Conservation (phyloP, 148 eudicot species). For the Rhododendron henanense region DNA sequence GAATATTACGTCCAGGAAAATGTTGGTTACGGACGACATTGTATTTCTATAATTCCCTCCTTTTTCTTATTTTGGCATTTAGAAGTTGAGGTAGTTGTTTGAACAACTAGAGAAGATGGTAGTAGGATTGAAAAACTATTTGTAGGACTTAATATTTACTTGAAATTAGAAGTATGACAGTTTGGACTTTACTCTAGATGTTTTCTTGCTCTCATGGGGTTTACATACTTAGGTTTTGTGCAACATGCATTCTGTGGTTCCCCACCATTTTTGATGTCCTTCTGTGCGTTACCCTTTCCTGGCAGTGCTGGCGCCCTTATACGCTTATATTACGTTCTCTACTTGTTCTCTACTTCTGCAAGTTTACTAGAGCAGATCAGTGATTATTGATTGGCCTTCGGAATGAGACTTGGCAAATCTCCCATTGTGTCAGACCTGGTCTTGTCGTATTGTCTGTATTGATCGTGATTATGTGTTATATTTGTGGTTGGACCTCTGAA, state of each 20-base stretch:
- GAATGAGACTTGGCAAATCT: not conserved
- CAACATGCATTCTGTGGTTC: not conserved
- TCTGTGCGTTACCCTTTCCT: not conserved
- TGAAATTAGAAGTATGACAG: not conserved
- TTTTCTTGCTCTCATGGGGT: not conserved
- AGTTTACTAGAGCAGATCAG: not conserved
- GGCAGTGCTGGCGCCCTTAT: not conserved
- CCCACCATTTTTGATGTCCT: not conserved
- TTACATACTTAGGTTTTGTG: not conserved
- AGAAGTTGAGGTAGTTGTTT: not conserved
- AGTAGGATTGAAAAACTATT: not conserved
- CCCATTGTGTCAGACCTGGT: not conserved
- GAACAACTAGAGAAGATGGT: not conserved
- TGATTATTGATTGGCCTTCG: not conserved
- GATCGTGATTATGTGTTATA: not conserved
- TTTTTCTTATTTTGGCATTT: not conserved
- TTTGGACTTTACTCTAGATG: not conserved
- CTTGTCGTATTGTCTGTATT: not conserved
- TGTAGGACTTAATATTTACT: not conserved
- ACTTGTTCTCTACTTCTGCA: not conserved
- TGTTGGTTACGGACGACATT: not conserved
- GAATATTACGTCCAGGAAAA: not conserved
- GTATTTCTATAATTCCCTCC: not conserved
- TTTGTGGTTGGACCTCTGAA: not conserved
- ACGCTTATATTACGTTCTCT: not conserved